Base-by-base conservation (phyloP, 495 filamentous ascomycete species). In the Tuber melanosporum region DNA sequence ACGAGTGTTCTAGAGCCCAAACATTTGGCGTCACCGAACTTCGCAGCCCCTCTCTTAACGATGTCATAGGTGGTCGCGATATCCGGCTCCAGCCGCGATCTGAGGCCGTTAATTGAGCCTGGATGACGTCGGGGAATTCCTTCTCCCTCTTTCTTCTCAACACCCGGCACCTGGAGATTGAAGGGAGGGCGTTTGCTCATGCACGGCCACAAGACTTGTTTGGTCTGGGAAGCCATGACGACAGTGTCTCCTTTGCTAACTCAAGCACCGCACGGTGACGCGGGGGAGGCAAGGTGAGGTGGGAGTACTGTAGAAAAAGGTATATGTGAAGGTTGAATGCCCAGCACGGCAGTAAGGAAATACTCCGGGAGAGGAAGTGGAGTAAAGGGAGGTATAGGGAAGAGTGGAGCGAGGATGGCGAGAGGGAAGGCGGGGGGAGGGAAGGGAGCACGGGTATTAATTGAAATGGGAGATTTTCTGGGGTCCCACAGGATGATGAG, bases 1-100 rank as follows among this genome's bases (percentile, higher is more conserved):
- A 99, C 86, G 72, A 98, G 87, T 83, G 90, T 90, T 76, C 95
- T 91, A 72, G 88, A 91, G 77, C 92, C 95, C 80, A 98, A 86
- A 76, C 91, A 91, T 86, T 95, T 94, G 76, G 91, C 89, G 84
- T 97, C 97, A 82, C 95, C 95, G 85, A 90, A 97, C 84, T 92
- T 91, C 69, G 89, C 89, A 47, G 93, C 91, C 72, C 91, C 91
- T 76, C 90, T 88, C 75, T 89, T 91, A 81, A 99, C 87, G 82
- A 97, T 91, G 82, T 99, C 96, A 84, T 91, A 95, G 82, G 91
- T 88, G 77, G 95, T 99, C 26, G 85, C 85, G 80, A 97, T 89
- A 79, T 93, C 91, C 89, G 42, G 89, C 85, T 36, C 92, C 91
- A 78, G 82, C 42, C 86, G 90, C 26, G 87, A 85, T 76, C 88